These are phyloP conservation scores for Naumovozyma castellii DNA, from an alignment of 805 yeast species.

Conservation along the genomic window DNA sequence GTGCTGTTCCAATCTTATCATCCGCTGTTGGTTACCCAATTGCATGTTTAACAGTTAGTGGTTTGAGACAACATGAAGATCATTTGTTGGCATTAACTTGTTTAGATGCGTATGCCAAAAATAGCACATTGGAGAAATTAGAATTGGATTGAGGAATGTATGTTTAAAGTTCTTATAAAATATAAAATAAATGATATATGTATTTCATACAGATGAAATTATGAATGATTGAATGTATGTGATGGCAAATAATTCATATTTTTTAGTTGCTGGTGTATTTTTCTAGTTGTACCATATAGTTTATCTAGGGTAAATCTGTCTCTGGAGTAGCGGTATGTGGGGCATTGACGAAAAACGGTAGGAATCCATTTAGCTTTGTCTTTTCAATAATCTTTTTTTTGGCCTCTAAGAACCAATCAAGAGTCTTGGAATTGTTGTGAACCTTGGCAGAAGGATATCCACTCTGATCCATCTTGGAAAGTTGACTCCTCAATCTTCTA, in stretches of 20 bases:
- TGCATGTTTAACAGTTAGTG: constrained; percentile 47
- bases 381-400: constrained; percentile 40
- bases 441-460: background rate
- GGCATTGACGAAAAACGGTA: constrained; percentile 23
- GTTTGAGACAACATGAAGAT: constrained; percentile 47
- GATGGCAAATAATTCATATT: background rate
- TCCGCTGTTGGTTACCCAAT: constrained; percentile 28
- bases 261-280: background rate
- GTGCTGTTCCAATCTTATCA: constrained; percentile 42
- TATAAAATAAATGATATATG: no score
- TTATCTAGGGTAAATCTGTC: no score
- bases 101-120: constrained; percentile 10
- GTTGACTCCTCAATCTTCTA: constrained; percentile 26
- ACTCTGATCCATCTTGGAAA: constrained; percentile 4
- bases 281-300: no score
- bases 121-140: constrained; percentile 6
- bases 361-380: constrained; percentile 40
- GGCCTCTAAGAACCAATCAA: constrained; percentile 31
- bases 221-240: background rate
- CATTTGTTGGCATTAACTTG: constrained; percentile 36
- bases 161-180: no score
- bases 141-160: constrained; percentile 11
- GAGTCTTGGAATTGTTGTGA: constrained; percentile 6
- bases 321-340: no score
- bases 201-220: no score